Conservation (phyloP, 345 rosid species). For the Passiflora organensis region DNA sequence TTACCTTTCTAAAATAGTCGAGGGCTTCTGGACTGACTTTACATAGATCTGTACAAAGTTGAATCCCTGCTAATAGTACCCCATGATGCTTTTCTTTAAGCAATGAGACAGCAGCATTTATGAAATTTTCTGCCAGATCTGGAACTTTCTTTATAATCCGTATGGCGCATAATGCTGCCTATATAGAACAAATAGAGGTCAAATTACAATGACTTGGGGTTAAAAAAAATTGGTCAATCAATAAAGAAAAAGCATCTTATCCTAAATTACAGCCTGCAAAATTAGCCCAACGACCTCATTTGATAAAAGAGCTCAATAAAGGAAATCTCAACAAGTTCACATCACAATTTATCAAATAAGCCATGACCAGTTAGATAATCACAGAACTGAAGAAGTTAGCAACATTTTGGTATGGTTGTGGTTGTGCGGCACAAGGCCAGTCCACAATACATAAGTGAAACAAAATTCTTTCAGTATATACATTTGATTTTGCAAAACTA, state of each 20-base stretch:
- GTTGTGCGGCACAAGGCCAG: too few relatives aligned
- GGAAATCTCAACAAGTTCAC: too few relatives aligned
- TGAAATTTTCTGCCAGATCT: slow-evolving; percentile 95
- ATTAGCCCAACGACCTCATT: not conserved
- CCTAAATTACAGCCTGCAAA: not conserved
- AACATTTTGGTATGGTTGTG: too few relatives aligned
- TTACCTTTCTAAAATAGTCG: slow-evolving; percentile 85
- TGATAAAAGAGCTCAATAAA: not conserved
- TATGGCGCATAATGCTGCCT: slow-evolving; percentile 97
- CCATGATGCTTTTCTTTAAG: slow-evolving; percentile 99
- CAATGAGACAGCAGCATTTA: slow-evolving; percentile 75
- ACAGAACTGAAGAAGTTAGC: too few relatives aligned
- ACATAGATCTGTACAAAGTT: slow-evolving; percentile 91
- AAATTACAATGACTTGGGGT: slow-evolving; percentile 11
- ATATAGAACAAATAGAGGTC: slow-evolving; percentile 23
- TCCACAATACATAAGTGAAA: too few relatives aligned
- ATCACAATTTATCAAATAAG: too few relatives aligned
- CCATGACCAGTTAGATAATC: too few relatives aligned
- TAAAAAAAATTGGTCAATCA: not conserved
- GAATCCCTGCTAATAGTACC: slow-evolving; percentile 88
- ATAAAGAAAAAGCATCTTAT: slow-evolving; percentile 5
- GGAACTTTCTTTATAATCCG: slow-evolving; percentile 97
- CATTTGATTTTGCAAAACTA: too few relatives aligned
- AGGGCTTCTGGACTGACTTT: slow-evolving; percentile 82
- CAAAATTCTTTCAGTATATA: too few relatives aligned